Percentiles rank a stretch among this genome's conserved stretches.
Evolutionary conservation across 1,139 yeast species (phyloP).

Genomic region (Geotrichum klebahnii): DNA sequence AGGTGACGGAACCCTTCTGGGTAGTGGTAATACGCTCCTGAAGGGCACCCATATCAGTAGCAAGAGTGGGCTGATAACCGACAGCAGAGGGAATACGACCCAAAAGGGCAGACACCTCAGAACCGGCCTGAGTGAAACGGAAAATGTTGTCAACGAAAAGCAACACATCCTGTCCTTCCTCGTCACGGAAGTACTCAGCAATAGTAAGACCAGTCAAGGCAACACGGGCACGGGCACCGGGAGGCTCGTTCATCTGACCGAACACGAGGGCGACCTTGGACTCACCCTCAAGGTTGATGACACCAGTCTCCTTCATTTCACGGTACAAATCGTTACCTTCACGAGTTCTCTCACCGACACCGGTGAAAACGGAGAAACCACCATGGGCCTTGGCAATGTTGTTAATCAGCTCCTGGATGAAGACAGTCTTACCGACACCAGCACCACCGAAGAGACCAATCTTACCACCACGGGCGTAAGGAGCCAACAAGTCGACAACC

Average conservation of each 20-base stretch:
- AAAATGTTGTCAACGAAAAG: slow-evolving; percentile 99
- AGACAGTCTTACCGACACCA: slow-evolving; percentile 99
- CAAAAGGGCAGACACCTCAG: slow-evolving; percentile 98
- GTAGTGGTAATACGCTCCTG: slow-evolving; percentile 99
- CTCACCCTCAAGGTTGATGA: slow-evolving; percentile 98
- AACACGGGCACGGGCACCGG: slow-evolving; percentile 99
- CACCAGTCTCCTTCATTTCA: slow-evolving; percentile 99
- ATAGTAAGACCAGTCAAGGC: slow-evolving; percentile 99
- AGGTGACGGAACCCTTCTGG: slow-evolving; percentile 98
- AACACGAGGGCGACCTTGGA: slow-evolving; percentile 98
- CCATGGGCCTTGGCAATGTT: slow-evolving; percentile 99
- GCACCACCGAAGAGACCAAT: slow-evolving; percentile 99
- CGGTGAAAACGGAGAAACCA: slow-evolving; percentile 99
- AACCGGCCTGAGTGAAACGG: slow-evolving; percentile 99
- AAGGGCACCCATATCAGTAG: slow-evolving; percentile 99
- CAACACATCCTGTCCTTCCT: slow-evolving; percentile 99
- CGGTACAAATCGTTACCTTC: slow-evolving; percentile 99
- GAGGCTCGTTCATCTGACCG: slow-evolving; percentile 99
- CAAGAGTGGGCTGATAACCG: slow-evolving; percentile 99
- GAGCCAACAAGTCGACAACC: slow-evolving; percentile 98
- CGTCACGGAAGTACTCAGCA: slow-evolving; percentile 99
- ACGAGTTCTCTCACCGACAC: slow-evolving; percentile 99
- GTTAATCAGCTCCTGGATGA: slow-evolving; percentile 98
- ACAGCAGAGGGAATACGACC: slow-evolving; percentile 99
- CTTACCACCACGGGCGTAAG: slow-evolving; percentile 99